phyloP scores from a whole-genome alignment of 371 early-diverging fungal species.

The Apophysomyces variabilis region DNA sequence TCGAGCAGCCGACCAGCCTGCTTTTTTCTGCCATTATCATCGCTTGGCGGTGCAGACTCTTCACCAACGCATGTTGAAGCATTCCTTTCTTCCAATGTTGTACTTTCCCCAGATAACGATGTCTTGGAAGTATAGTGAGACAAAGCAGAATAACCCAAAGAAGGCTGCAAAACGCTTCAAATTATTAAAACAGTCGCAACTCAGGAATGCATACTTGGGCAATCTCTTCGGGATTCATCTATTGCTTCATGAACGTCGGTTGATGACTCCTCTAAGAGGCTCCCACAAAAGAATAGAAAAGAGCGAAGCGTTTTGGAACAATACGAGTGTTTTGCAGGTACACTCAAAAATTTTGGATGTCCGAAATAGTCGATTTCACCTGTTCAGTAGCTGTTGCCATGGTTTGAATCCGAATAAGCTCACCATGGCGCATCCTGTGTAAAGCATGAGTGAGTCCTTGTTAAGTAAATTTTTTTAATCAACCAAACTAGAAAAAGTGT shows the following conservation, averaged over 20 bases:
- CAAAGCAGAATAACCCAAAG: conserved; percentile 23
- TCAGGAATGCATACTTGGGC: conserved; percentile 23
- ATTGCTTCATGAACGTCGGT: conserved; percentile 39
- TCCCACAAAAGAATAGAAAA: conserved; percentile 17
- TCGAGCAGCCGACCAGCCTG: no score
- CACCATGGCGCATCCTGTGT: no score
- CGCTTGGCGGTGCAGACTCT: background rate
- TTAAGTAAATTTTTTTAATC: no score
- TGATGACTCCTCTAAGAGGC: conserved; percentile 10
- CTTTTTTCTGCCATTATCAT: background rate
- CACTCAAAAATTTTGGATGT: no score
- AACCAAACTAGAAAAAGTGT: no score
- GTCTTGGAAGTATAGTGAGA: conserved; percentile 9
- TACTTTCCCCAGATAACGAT: conserved; percentile 13
- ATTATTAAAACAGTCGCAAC: background rate
- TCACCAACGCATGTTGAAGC: background rate
- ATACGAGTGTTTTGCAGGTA: background rate
- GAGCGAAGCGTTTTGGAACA: background rate
- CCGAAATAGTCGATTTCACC: no score
- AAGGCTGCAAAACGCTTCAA: conserved; percentile 12
- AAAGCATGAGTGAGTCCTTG: no score
- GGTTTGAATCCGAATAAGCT: no score
- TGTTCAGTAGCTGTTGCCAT: no score
- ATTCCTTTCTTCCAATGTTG: background rate
- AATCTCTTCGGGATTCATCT: conserved; percentile 46